Evolutionary conservation across 495 filamentous ascomycete species (phyloP).

Genomic region (Hyaloscypha hepaticicola): DNA sequence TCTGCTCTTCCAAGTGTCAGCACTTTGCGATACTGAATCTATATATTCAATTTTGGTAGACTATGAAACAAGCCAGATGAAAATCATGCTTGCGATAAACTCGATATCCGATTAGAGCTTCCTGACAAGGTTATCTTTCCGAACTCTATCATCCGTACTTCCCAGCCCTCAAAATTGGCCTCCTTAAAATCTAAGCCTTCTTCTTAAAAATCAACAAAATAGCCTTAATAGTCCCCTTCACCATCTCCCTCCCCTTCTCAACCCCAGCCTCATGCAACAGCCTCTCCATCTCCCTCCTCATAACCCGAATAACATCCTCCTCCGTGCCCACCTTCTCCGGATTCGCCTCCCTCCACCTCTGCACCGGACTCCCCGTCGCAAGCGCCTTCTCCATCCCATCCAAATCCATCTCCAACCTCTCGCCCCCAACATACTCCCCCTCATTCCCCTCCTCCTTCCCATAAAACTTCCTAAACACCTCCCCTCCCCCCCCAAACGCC

Average conservation of each 20-base stretch:
- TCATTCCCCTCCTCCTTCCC: not conserved
- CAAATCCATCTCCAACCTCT: constrained; percentile 1
- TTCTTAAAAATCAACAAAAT: constrained; percentile 26
- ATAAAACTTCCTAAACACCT: constrained; percentile 33
- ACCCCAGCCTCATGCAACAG: constrained; percentile 12
- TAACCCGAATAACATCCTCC: constrained; percentile 12
- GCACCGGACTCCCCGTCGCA: constrained; percentile 18
- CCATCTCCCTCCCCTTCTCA: constrained; percentile 13
- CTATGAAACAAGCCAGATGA: too few relatives aligned
- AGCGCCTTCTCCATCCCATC: constrained; percentile 14
- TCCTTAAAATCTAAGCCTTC: constrained; percentile 9
- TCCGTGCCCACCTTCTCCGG: constrained; percentile 18
- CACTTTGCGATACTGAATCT: too few relatives aligned
- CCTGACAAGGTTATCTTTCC: too few relatives aligned
- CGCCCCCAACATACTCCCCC: constrained; percentile 18
- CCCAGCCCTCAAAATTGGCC: too few relatives aligned
- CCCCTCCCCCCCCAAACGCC: constrained; percentile 42
- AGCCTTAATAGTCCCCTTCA: constrained; percentile 5
- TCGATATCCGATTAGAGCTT: too few relatives aligned
- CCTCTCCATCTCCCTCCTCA: constrained; percentile 5
- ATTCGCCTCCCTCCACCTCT: constrained; percentile 24
- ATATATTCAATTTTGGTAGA: too few relatives aligned
- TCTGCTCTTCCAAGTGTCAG: too few relatives aligned
- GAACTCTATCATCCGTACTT: too few relatives aligned
- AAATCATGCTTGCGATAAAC: too few relatives aligned